Conservation (phyloP, 495 filamentous ascomycete species). For the Chaetomium fimeti region DNA sequence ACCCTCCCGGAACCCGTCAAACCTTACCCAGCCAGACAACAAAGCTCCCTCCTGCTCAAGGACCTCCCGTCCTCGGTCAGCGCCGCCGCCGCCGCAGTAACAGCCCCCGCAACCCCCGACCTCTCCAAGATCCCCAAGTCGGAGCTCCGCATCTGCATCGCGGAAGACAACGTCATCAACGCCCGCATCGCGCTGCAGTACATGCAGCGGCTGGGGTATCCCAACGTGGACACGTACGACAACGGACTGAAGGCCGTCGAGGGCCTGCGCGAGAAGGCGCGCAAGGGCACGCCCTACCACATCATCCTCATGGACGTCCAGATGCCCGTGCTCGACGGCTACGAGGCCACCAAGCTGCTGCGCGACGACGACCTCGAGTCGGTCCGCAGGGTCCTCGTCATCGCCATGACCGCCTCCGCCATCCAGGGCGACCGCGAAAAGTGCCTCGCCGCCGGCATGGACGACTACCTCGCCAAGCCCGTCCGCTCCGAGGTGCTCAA, state of each 20-base stretch:
- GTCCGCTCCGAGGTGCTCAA: constrained; percentile 72
- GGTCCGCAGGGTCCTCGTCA: constrained; percentile 75
- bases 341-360: constrained; percentile 81
- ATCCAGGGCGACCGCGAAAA: constrained; percentile 91
- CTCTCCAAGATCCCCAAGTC: constrained; percentile 67
- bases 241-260: constrained; percentile 86
- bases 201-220: constrained; percentile 77
- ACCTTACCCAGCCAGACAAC: constrained; percentile 22
- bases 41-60: background rate
- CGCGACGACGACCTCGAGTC: constrained; percentile 68
- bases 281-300: constrained; percentile 67
- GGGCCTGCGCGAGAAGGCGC: constrained; percentile 68
- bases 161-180: constrained; percentile 90
- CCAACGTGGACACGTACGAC: constrained; percentile 73
- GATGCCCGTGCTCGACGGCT: constrained; percentile 93
- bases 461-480: constrained; percentile 91
- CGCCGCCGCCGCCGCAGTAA: constrained; percentile 3
- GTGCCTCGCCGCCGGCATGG: constrained; percentile 90
- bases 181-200: constrained; percentile 90
- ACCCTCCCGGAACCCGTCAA: constrained; percentile 2
- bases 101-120: constrained; percentile 56
- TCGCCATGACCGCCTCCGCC: constrained; percentile 90
- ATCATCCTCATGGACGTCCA: constrained; percentile 93
- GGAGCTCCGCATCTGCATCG: constrained; percentile 80
- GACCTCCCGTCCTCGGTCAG: background rate